These are phyloP conservation scores for Verticillium dahliae DNA, from an alignment of 2,329 filamentous ascomycete genomes.

Conservation along the genomic window DNA sequence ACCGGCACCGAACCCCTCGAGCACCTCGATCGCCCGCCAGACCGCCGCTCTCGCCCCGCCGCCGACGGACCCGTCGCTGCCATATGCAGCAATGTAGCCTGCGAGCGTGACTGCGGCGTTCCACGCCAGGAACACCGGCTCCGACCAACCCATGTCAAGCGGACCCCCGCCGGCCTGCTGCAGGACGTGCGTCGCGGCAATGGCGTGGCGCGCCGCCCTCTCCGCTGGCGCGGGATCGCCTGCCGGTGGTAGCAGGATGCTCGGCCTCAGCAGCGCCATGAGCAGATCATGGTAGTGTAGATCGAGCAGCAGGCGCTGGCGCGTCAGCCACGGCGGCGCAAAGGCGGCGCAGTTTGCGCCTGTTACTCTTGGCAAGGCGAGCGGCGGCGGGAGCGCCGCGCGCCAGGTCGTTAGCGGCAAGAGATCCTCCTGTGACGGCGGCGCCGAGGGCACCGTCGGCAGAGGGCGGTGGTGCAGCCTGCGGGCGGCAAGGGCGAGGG, in stretches of 20 bases:
- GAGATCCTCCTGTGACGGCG: not conserved
- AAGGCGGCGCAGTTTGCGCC: conserved; percentile 11
- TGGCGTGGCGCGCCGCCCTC: not conserved
- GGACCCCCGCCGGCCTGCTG: not conserved
- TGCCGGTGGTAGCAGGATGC: not conserved
- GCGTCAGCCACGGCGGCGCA: conserved; percentile 34
- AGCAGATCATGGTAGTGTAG: conserved; percentile 32
- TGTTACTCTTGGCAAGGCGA: not conserved
- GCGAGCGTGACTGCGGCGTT: not conserved
- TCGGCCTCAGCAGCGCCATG: not conserved
- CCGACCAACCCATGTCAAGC: not conserved
- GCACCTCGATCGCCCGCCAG: not conserved
- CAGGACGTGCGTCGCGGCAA: not conserved
- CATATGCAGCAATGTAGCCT: not conserved
- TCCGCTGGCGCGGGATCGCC: not conserved
- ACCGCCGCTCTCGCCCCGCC: not conserved
- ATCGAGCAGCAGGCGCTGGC: conserved; percentile 32
- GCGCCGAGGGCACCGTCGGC: not conserved
- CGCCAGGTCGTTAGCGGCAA: not conserved
- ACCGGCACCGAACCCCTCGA: not conserved
- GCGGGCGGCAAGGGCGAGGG: not conserved
- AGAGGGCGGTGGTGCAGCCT: not conserved
- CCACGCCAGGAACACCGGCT: not conserved
- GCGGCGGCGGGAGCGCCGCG: not conserved
- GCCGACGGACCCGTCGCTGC: not conserved